Base-by-base conservation (phyloP, 371 early-diverging fungal species). In the Dentiscutata heterogama region DNA sequence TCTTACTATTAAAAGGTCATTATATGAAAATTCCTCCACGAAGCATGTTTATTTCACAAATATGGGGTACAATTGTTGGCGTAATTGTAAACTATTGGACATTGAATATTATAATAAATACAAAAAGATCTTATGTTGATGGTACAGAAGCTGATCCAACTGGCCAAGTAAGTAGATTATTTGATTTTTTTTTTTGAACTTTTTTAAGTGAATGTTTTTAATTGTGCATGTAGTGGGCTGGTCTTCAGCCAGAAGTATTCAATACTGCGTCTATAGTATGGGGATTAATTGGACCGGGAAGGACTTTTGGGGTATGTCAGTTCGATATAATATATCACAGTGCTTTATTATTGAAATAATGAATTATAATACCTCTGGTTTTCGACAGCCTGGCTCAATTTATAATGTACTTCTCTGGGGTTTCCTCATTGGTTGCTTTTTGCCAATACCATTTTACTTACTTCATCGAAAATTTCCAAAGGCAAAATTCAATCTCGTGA, bases 1-100 rank as follows among this genome's bases (percentile, higher is more conserved):
- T 90, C n/a, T 90, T 82, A 56, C 20, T 20, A 39, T 56, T 18
- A 18, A 56, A n/a, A 75, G 75, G 75, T 27, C 88, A 90, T 68
- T 93, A 93, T 84, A 90, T 92, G 90, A 92, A 93, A 84, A 84
- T 91, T 14, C 92, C 92, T 31, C 92, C 92, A 22, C 84, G 89
- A 13, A 72, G 84, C 67, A 85, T 90, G 83, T 90, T 91, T 82
- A 78, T 85, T 18, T 88, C 88, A 7, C 91, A 91, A 82, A 72
- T 91, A 4, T 76, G 86, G 13, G 91, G 90, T 0, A 90, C 89
- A 4, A 75, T 90, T 4, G 82, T 89, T 58, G 88, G 83, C n/a
- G 58, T 67, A 27, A 20, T 84, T 2, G 61, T 84, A 61, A 84
- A 83, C 68, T 74, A 79, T 58, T 79, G 8, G 50, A 58, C 56